Percentiles rank a stretch among this genome's conserved stretches.
Conservation (phyloP, 2,329 filamentous ascomycete genomes). For the Emericellopsis cladophorae region DNA sequence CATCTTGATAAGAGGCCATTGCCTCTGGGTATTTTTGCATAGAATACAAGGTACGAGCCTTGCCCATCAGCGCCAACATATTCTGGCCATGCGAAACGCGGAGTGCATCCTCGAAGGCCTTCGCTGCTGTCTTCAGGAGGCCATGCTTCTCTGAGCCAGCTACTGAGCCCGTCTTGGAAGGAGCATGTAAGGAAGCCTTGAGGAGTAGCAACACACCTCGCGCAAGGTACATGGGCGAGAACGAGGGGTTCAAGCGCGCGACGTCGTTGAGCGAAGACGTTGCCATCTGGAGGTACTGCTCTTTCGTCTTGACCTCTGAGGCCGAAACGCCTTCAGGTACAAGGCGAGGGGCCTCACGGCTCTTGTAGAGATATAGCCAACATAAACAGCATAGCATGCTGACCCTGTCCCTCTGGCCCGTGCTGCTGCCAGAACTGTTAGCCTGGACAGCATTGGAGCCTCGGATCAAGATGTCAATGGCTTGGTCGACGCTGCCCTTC, state of each 20-base stretch:
- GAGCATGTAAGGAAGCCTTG: conserved; percentile 71
- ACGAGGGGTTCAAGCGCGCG: conserved; percentile 84
- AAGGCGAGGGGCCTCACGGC: conserved; percentile 59
- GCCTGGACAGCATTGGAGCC: conserved; percentile 60
- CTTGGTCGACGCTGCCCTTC: conserved; percentile 82
- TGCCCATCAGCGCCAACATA: conserved; percentile 84
- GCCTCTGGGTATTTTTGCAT: conserved; percentile 78
- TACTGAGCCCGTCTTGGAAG: conserved; percentile 53
- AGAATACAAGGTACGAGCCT: conserved; percentile 75
- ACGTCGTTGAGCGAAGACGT: conserved; percentile 89
- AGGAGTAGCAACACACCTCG: conserved; percentile 82
- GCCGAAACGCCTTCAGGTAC: conserved; percentile 48
- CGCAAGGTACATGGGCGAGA: conserved; percentile 81
- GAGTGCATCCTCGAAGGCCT: conserved; percentile 89
- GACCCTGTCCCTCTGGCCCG: conserved; percentile 69
- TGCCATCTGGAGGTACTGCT: conserved; percentile 82
- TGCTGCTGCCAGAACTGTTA: conserved; percentile 33
- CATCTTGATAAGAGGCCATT: conserved; percentile 74
- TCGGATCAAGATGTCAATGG: conserved; percentile 60
- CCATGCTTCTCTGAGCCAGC: conserved; percentile 66
- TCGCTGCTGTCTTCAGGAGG: conserved; percentile 71
- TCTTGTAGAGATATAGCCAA: conserved; percentile 87
- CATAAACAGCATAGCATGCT: conserved; percentile 75
- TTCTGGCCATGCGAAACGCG: conserved; percentile 77
- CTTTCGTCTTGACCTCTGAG: conserved; percentile 77